phyloP scores from a whole-genome alignment of 2,329 filamentous ascomycete species.

The Aspergillus vadensis region DNA sequence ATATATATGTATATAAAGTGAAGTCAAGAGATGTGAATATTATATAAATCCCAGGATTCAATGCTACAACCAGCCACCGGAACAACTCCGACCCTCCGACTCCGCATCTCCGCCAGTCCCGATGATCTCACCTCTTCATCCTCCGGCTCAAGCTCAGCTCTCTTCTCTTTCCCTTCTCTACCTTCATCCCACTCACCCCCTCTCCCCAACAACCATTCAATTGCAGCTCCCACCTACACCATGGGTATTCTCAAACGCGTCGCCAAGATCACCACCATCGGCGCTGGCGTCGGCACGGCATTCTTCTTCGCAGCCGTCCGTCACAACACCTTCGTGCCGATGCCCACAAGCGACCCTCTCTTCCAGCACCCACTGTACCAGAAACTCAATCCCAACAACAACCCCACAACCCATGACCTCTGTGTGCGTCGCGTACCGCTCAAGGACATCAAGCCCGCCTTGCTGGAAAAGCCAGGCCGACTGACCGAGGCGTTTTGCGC shows the following conservation, averaged over 20 bases:
- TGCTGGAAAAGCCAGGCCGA: conserved; percentile 63
- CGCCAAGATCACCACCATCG: conserved; percentile 48
- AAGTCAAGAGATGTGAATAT: too few species aligned
- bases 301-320: conserved; percentile 58
- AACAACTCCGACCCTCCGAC: background rate
- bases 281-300: conserved; percentile 53
- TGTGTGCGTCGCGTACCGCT: conserved; percentile 65
- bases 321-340: conserved; percentile 59
- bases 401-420: conserved; percentile 66
- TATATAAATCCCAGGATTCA: too few species aligned
- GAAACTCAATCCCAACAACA: conserved; percentile 58
- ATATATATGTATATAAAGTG: too few species aligned
- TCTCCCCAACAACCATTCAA: too few species aligned
- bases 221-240: conserved; percentile 4
- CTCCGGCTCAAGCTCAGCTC: conserved; percentile 1
- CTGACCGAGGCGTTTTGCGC: conserved; percentile 67
- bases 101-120: conserved; percentile 1
- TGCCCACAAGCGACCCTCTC: conserved; percentile 62
- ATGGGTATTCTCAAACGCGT: conserved; percentile 57
- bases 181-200: background rate
- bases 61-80: background rate
- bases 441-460: conserved; percentile 63
- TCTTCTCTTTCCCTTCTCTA: conserved; percentile 3
- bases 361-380: conserved; percentile 52
- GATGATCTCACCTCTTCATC: background rate